Evolutionary conservation across 352 stramenopile genomes (phyloP).

Genomic region (Phytophthora sp.): DNA sequence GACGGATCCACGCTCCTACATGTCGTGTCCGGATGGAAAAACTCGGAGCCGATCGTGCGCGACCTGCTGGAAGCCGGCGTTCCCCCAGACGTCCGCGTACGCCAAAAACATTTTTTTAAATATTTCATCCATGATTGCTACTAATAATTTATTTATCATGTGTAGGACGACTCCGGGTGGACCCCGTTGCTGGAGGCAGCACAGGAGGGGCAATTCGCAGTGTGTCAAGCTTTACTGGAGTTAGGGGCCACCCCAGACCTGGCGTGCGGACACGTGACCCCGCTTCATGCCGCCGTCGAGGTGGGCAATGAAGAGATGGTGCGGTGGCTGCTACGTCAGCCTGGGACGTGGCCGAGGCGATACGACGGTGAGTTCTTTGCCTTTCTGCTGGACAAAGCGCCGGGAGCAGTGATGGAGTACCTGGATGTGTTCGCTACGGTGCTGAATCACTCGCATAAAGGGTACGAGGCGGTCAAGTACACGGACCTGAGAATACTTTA

Average conservation of each 20-base stretch:
- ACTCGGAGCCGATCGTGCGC: constrained; percentile 57
- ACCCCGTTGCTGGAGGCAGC: constrained; percentile 67
- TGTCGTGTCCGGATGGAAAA: constrained; percentile 57
- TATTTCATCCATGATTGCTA: neutral
- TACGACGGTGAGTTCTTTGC: constrained; percentile 62
- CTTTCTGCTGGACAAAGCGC: constrained; percentile 61
- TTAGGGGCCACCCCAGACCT: constrained; percentile 52
- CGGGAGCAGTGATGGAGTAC: constrained; percentile 45
- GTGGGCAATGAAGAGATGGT: constrained; percentile 64
- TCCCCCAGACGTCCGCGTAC: constrained; percentile 39
- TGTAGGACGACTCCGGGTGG: constrained; percentile 46
- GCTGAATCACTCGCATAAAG: constrained; percentile 40
- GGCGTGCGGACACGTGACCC: constrained; percentile 44
- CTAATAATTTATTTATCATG: neutral
- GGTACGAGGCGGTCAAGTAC: constrained; percentile 60
- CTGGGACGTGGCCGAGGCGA: constrained; percentile 29
- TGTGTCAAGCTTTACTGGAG: constrained; percentile 53
- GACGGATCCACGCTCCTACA: constrained; percentile 67
- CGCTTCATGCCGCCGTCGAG: constrained; percentile 54
- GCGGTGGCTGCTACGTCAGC: constrained; percentile 52
- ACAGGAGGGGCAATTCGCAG: constrained; percentile 59
- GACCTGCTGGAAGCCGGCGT: constrained; percentile 50
- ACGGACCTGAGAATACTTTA: constrained; percentile 51
- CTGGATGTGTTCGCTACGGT: constrained; percentile 64
- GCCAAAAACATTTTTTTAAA: neutral